Evolutionary conservation across 441 rosid genomes (phyloP).

Genomic region (Jatropha podagrica): DNA sequence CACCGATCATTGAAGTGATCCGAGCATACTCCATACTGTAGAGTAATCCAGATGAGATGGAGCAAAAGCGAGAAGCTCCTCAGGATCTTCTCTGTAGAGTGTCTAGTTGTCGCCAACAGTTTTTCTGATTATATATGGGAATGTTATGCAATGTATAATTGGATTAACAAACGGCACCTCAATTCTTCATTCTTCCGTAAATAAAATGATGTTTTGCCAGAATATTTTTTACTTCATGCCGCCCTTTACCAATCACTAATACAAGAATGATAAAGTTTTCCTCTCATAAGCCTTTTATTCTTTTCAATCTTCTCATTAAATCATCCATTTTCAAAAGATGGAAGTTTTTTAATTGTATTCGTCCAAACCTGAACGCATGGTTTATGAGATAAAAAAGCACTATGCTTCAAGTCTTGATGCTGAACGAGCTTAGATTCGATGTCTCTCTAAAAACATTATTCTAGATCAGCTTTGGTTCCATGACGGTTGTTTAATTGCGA

Average conservation of each 20-base stretch:
- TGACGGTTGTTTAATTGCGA: no score
- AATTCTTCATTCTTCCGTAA: conserved; percentile 45
- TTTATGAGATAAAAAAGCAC: no score
- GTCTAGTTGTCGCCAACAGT: neutral
- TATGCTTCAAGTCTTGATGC: no score
- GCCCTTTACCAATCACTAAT: neutral
- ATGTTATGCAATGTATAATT: conserved; percentile 35
- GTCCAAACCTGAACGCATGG: no score
- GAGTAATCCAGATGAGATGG: conserved; percentile 26
- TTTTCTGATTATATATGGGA: conserved; percentile 43
- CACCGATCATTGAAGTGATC: conserved; percentile 90
- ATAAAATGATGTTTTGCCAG: conserved; percentile 15
- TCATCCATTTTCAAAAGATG: no score
- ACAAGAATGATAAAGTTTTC: neutral
- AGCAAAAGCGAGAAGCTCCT: conserved; percentile 22
- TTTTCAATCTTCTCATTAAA: no score
- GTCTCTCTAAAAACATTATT: no score
- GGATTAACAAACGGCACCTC: conserved; percentile 43
- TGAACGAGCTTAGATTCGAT: no score
- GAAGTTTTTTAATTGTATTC: no score
- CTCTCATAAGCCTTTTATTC: no score
- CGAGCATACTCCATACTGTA: conserved; percentile 94
- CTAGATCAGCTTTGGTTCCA: no score
- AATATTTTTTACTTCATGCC: neutral
- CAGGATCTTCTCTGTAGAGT: conserved; percentile 20